These are phyloP conservation scores for Coniochaeta sp. DNA, from an alignment of 2,329 filamentous ascomycete genomes.

Conservation along the genomic window DNA sequence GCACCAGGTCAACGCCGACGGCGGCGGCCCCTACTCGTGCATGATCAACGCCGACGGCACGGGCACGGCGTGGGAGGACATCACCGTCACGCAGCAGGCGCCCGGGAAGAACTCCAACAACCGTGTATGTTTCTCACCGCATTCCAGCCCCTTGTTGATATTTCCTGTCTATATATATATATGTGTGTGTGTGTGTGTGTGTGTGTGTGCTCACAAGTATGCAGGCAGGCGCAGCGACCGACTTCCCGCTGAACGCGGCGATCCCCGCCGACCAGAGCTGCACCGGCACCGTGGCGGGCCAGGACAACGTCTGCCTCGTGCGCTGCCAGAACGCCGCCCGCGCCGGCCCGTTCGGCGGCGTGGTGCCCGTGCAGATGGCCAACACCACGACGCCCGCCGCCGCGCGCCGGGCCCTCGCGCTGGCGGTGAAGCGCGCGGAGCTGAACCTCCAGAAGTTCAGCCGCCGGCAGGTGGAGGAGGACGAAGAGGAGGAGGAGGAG, in stretches of 20 bases:
- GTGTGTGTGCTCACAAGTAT: background rate
- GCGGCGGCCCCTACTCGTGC: conserved; percentile 58
- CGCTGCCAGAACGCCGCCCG: conserved; percentile 53
- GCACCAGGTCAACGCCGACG: conserved; percentile 61
- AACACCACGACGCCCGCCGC: conserved; percentile 8
- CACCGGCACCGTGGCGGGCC: conserved; percentile 52
- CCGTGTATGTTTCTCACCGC: conserved; percentile 16
- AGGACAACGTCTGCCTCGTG: conserved; percentile 54
- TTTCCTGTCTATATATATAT: background rate
- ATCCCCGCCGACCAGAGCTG: conserved; percentile 49
- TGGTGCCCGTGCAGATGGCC: conserved; percentile 26
- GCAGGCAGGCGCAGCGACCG: conserved; percentile 29
- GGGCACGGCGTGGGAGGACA: conserved; percentile 41
- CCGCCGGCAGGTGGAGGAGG: background rate
- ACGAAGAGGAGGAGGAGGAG: conserved; percentile 2
- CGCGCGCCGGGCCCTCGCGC: conserved; percentile 9
- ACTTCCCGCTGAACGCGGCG: conserved; percentile 47
- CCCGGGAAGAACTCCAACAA: conserved; percentile 43
- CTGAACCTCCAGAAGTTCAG: background rate
- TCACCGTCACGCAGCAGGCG: conserved; percentile 47
- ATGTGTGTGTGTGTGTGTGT: too few relatives aligned
- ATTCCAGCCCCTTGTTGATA: too few relatives aligned
- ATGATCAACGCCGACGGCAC: conserved; percentile 57
- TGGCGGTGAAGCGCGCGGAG: conserved; percentile 3
- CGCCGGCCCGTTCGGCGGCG: conserved; percentile 53